These are phyloP conservation scores for Cyclospora cayetanensis DNA, from an alignment of 169 alveolate species.

Conservation along the genomic window DNA sequence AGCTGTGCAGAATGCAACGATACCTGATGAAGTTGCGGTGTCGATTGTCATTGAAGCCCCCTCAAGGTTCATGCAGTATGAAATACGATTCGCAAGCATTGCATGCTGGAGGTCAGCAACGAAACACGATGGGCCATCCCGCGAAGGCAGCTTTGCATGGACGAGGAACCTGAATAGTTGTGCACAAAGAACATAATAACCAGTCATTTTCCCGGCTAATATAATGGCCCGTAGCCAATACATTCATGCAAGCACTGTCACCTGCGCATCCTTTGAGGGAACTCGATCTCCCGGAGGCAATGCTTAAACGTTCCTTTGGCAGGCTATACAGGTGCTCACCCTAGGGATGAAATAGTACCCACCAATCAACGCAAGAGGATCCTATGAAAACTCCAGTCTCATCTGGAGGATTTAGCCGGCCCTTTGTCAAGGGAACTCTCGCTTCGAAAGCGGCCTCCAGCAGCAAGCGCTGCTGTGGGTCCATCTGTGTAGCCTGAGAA, in stretches of 20 bases:
- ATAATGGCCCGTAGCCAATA: no score
- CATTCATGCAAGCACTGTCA: no score
- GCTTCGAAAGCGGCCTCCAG: conserved; percentile 78
- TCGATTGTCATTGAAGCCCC: conserved; percentile 82
- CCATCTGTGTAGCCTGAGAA: conserved; percentile 78
- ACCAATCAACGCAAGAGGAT: conserved; percentile 79
- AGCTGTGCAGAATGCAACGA: conserved; percentile 78
- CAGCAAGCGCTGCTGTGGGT: conserved; percentile 81
- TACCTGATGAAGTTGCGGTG: conserved; percentile 79
- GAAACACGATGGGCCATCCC: conserved; percentile 42
- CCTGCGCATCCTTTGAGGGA: no score
- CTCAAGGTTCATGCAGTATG: conserved; percentile 75
- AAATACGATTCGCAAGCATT: conserved; percentile 76
- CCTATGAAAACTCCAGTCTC: conserved; percentile 78
- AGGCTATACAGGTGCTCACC: conserved; percentile 25
- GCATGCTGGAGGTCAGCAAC: conserved; percentile 70
- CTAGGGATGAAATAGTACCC: neutral
- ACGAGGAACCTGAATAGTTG: conserved; percentile 42
- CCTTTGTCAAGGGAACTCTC: conserved; percentile 65
- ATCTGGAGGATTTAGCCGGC: conserved; percentile 33
- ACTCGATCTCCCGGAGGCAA: conserved; percentile 74
- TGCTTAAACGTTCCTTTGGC: no score
- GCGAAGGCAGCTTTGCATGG: conserved; percentile 18
- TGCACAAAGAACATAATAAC: neutral
- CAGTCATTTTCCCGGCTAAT: no score